These are phyloP conservation scores for Acanthamoeba quina DNA, from an alignment of 208 protist species.

Conservation along the genomic window DNA sequence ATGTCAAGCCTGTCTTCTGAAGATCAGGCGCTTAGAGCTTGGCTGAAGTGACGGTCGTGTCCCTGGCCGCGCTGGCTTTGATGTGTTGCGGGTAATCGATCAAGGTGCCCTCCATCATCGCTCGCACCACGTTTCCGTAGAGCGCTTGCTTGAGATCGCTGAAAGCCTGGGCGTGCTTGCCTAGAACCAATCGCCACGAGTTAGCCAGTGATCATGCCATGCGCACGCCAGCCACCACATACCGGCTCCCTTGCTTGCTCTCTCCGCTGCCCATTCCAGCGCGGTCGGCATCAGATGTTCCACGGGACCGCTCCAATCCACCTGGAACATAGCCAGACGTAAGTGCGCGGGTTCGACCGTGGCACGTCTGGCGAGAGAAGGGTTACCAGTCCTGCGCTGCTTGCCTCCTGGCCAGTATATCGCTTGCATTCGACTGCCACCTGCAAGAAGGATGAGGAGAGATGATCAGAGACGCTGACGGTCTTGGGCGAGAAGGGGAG, in stretches of 20 bases:
- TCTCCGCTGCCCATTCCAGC: background rate
- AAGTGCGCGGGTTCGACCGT: background rate
- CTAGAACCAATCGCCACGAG: background rate
- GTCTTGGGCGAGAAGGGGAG: background rate
- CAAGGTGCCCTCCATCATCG: background rate
- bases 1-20: no score
- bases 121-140: background rate
- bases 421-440: conserved; percentile 18
- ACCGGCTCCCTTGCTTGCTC: conserved; percentile 3
- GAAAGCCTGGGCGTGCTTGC: background rate
- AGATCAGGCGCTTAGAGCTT: background rate
- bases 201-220: background rate
- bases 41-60: background rate
- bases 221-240: background rate
- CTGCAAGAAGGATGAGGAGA: background rate
- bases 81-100: background rate
- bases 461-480: background rate
- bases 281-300: conserved; percentile 14
- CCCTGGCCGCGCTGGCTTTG: background rate
- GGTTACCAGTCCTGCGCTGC: background rate
- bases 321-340: background rate
- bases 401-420: background rate
- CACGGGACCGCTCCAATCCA: conserved; percentile 10
- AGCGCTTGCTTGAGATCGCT: conserved; percentile 44
- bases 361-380: background rate